phyloP scores from a whole-genome alignment of 2,329 filamentous ascomycete species.

The Ophiostoma perfectum region DNA sequence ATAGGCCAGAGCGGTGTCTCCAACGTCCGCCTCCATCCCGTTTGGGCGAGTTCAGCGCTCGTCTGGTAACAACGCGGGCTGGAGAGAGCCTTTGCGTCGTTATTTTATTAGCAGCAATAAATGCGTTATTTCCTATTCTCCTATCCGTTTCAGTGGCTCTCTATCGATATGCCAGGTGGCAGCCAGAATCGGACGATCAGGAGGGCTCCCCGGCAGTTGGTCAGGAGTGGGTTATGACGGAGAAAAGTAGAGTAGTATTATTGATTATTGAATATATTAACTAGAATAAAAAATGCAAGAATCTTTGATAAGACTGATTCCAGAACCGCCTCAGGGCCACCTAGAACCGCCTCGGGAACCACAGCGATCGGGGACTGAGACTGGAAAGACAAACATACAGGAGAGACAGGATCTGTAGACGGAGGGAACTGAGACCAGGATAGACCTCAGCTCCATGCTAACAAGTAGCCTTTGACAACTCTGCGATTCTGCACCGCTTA shows the following conservation, averaged over 20 bases:
- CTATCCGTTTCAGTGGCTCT: background rate
- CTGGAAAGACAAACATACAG: too few species aligned
- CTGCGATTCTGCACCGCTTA: background rate
- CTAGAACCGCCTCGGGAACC: too few species aligned
- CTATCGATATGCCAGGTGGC: too few species aligned
- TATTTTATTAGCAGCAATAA: background rate
- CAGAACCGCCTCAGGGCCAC: too few species aligned
- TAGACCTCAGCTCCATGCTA: background rate
- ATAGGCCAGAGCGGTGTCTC: conserved; percentile 18
- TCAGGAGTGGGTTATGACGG: too few species aligned
- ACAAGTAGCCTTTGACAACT: conserved; percentile 14
- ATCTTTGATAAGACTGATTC: too few species aligned
- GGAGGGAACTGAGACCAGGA: background rate
- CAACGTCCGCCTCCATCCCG: conserved; percentile 12
- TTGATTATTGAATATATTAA: background rate
- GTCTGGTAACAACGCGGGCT: conserved; percentile 15
- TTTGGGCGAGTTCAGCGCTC: conserved; percentile 23
- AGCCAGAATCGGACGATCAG: too few species aligned
- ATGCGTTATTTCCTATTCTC: background rate
- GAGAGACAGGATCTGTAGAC: too few species aligned
- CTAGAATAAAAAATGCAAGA: background rate
- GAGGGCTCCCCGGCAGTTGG: too few species aligned
- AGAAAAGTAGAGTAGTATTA: too few species aligned
- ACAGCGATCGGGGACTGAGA: too few species aligned
- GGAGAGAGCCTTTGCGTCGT: background rate